These are phyloP conservation scores for Podaxis sp. DNA, from an alignment of 768 basidiomycete species.

Conservation along the genomic window DNA sequence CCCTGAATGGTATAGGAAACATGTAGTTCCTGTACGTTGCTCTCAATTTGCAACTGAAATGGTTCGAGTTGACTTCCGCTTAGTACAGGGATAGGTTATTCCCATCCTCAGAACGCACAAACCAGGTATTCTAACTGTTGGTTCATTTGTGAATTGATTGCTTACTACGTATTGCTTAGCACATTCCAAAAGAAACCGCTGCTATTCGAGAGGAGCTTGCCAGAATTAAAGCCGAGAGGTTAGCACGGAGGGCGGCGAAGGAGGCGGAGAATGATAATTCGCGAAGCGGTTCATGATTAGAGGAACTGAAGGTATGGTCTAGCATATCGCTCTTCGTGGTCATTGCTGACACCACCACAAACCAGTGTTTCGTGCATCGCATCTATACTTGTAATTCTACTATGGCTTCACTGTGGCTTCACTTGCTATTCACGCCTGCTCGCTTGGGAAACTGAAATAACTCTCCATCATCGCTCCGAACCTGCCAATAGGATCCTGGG, in stretches of 20 bases:
- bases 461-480: constrained; percentile 41
- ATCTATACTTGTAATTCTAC: background rate
- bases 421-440: background rate
- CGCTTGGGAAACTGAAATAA: constrained; percentile 28
- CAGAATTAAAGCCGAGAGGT: constrained; percentile 63
- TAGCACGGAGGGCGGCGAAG: constrained; percentile 47
- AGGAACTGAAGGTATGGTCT: constrained; percentile 16
- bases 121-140: constrained; percentile 37
- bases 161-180: constrained; percentile 31
- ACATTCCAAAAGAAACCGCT: constrained; percentile 64
- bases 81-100: constrained; percentile 77
- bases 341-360: background rate
- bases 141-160: background rate
- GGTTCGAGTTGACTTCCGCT: background rate
- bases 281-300: constrained; percentile 22
- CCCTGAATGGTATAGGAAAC: constrained; percentile 78
- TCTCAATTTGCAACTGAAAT: background rate
- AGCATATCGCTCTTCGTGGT: background rate
- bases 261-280: constrained; percentile 31
- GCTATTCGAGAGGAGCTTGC: constrained; percentile 69
- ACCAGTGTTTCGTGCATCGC: background rate
- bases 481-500: constrained; percentile 29
- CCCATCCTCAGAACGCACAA: constrained; percentile 57
- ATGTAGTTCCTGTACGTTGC: constrained; percentile 69
- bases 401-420: background rate